Conservation (phyloP, 371 early-diverging fungal genomes). For the Mucor mucedo region DNA sequence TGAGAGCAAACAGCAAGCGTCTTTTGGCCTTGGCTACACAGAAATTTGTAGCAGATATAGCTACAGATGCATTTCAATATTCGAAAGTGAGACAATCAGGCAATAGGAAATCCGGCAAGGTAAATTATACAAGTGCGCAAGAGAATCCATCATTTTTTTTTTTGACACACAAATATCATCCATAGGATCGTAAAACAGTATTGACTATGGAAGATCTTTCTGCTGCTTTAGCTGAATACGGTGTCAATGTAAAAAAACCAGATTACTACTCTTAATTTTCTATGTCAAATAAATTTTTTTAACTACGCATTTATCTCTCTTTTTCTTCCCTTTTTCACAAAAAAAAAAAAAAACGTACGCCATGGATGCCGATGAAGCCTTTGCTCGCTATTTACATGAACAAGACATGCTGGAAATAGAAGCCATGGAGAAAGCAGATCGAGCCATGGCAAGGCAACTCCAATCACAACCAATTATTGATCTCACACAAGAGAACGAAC, state of each 20-base stretch:
- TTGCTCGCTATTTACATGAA: conserved; percentile 40
- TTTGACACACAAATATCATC: conserved; percentile 1
- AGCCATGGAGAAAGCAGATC: conserved; percentile 15
- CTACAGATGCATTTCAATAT: conserved; percentile 93
- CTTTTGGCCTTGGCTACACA: conserved; percentile 91
- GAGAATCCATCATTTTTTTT: too few species aligned
- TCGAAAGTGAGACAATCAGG: conserved; percentile 85
- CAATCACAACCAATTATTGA: conserved; percentile 2
- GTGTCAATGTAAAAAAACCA: conserved; percentile 93
- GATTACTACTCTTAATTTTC: conserved; percentile 74
- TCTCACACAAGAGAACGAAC: not conserved
- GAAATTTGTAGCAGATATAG: conserved; percentile 94
- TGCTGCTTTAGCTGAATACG: conserved; percentile 90
- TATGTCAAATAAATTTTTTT: not conserved
- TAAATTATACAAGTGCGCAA: not conserved
- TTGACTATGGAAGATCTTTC: conserved; percentile 94
- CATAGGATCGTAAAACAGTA: conserved; percentile 79
- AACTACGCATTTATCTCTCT: not conserved
- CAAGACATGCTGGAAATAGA: conserved; percentile 33
- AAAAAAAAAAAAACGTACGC: not conserved
- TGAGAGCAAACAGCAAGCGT: conserved; percentile 65
- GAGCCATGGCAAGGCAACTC: conserved; percentile 23
- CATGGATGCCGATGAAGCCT: conserved; percentile 31
- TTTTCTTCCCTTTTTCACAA: not conserved
- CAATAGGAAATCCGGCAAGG: conserved; percentile 46